These are phyloP conservation scores for Leishmania tropica DNA, from an alignment of 208 protist genomes.

Conservation along the genomic window DNA sequence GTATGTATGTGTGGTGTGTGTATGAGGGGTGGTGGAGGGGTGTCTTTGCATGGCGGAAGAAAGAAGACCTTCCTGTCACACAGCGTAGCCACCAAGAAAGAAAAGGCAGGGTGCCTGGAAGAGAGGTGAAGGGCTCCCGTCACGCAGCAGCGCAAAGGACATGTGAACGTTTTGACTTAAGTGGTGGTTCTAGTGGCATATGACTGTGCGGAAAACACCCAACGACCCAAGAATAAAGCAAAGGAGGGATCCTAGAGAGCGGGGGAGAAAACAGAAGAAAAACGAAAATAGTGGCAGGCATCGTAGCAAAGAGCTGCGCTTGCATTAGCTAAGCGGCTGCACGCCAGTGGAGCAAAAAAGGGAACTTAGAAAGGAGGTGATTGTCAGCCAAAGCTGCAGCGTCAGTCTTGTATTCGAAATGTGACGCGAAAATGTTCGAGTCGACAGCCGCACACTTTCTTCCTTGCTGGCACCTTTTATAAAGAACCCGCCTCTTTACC, in stretches of 20 bases:
- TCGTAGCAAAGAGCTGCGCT: constrained; percentile 3
- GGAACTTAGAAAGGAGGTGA: background rate
- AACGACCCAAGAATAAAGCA: background rate
- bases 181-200: background rate
- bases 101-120: background rate
- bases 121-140: background rate
- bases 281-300: background rate
- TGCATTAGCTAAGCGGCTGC: background rate
- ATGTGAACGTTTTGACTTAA: background rate
- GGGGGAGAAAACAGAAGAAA: background rate
- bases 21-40: background rate
- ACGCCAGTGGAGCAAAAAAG: background rate
- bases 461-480: background rate
- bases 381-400: background rate
- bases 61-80: background rate
- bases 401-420: background rate
- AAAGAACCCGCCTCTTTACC: background rate
- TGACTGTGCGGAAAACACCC: background rate
- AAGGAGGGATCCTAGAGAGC: background rate
- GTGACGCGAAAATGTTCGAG: background rate
- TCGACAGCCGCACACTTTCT: background rate
- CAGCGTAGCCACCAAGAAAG: background rate
- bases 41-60: background rate
- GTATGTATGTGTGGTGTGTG: background rate
- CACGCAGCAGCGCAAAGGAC: background rate